Conservation (phyloP, 2,329 filamentous ascomycete species). For the Pyricularia pennisetigena region DNA sequence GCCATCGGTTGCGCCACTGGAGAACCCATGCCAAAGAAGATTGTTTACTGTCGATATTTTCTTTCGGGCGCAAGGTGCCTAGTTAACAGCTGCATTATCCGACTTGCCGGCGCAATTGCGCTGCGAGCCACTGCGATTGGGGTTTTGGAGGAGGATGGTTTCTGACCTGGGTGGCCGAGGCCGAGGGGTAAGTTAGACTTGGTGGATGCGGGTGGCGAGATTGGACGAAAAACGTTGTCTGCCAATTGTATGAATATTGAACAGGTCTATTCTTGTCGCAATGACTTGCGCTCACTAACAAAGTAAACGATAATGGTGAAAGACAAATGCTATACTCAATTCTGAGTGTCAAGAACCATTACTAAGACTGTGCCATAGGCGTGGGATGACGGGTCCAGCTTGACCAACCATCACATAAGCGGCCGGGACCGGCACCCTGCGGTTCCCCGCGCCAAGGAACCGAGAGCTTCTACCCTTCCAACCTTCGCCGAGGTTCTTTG, state of each 20-base stretch:
- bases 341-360: not conserved
- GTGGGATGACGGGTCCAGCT: not conserved
- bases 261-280: not conserved
- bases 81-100: not conserved
- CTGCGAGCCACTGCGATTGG: not conserved
- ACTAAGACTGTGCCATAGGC: not conserved
- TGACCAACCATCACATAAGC: not conserved
- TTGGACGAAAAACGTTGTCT: not conserved
- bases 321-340: not conserved
- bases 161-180: not conserved
- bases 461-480: not conserved
- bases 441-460: not conserved
- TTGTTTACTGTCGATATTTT: not conserved
- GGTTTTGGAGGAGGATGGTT: not conserved
- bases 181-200: not conserved
- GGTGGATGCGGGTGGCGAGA: not conserved
- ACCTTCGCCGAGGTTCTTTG: not conserved
- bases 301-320: not conserved
- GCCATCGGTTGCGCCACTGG: not conserved
- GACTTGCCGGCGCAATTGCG: not conserved
- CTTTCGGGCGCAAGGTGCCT: not conserved
- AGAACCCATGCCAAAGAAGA: not conserved
- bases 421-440: not conserved
- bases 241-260: not conserved
- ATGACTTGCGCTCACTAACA: not conserved